Conservation (phyloP, 2,329 filamentous ascomycete genomes). For the Chaetomium sp. region DNA sequence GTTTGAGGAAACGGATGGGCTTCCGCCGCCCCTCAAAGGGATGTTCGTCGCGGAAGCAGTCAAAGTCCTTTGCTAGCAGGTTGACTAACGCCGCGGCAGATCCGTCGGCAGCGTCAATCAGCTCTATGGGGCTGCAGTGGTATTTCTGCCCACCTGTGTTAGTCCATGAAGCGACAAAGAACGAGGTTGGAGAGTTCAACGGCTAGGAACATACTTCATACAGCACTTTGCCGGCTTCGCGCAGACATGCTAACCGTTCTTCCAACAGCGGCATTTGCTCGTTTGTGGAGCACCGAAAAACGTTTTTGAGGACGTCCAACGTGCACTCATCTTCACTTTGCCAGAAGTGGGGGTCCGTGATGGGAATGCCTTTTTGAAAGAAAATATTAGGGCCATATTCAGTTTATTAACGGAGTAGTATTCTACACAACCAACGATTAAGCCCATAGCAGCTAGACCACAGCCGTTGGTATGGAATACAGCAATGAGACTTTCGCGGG, state of each 20-base stretch:
- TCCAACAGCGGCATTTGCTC: constrained; percentile 81
- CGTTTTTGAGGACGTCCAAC: constrained; percentile 62
- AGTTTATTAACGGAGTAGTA: neutral
- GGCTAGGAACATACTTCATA: constrained; percentile 52
- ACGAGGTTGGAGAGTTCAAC: neutral
- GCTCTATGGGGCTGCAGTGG: constrained; percentile 63
- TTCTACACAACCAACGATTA: neutral
- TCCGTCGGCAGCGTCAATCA: constrained; percentile 65
- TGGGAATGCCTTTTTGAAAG: constrained; percentile 60
- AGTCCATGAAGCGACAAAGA: neutral
- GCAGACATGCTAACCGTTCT: constrained; percentile 69
- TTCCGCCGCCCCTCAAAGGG: constrained; percentile 63
- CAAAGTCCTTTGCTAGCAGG: constrained; percentile 71
- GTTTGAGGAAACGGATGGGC: constrained; percentile 77
- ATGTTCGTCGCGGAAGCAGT: constrained; percentile 79
- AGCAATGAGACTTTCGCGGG: neutral
- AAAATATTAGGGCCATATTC: neutral
- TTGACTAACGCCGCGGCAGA: constrained; percentile 86
- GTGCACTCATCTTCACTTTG: constrained; percentile 68
- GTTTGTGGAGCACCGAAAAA: constrained; percentile 81
- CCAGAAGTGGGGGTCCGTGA: constrained; percentile 87
- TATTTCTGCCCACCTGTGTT: constrained; percentile 53
- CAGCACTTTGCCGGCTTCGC: constrained; percentile 76
- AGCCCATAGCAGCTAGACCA: neutral
- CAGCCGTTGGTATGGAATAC: neutral